Evolutionary conservation across 169 alveolate genomes (phyloP), one percentile per base, ranked within the genome.

Genomic region (Plasmodium falciparum): DNA sequence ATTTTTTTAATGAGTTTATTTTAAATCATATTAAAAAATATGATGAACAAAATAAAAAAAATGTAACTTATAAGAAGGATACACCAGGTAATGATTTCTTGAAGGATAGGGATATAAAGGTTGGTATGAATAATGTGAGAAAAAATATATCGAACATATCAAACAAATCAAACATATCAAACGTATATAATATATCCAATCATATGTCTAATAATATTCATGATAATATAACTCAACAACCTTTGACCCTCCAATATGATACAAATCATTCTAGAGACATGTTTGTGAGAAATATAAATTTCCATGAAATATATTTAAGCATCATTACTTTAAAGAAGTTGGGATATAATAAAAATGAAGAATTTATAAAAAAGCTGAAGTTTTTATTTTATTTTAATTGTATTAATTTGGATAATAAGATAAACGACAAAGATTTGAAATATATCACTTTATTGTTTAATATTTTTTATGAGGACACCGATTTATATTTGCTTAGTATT

Each of bases 341-440:
- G 39, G 59, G 70, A 17, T 49, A 67, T 49, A 20, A 39, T 39
- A 39, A 33, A 7, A 56, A 69, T 49, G 70, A 58, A 29, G 50
- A 45, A 8, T 54, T 83, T 63, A 12, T 69, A 83, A 69, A 83
- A 50, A 83, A 69, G 24, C 54, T 83, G 29, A 83, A 83, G 20
- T 58, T 69, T 69, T 24, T 83, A 50, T 83, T 56, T 58, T 83
- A 83, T 69, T 83, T 83, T 83, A 83, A 83, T 50, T 56, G 73
- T 29, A 83, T 83, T 54, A 29, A 52, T 29, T 2, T 83, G 24
- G 91, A 83, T 29, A 39, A 39, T 39, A 56, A 61, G 0, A 69
- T 65, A 58, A 83, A 13, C 69, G 85, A 67, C 24, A 83, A 62
- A 62, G 69, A 83, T 73, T 67, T 26, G 33, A 83, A 83, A 49